phyloP scores from a whole-genome alignment of 129 eudicot species.

The Ambrosia trifida region DNA sequence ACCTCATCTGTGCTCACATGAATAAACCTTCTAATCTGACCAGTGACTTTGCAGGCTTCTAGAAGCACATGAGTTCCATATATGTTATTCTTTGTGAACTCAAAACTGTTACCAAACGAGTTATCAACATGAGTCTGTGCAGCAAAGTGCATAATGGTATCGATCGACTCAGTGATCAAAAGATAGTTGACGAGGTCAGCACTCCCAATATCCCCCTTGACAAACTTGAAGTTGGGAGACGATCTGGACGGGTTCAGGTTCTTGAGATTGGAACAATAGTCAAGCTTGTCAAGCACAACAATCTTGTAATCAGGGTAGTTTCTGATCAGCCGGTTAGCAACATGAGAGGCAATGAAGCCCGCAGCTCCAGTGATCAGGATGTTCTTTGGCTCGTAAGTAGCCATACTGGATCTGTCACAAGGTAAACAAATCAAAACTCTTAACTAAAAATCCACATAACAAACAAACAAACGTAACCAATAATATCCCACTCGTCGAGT shows the following conservation, averaged over 20 bases:
- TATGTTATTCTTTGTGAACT: constrained; percentile 96
- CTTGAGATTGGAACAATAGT: constrained; percentile 91
- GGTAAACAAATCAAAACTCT: constrained; percentile 17
- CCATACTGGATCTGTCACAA: constrained; percentile 45
- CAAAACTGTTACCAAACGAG: constrained; percentile 95
- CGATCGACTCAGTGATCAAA: constrained; percentile 79
- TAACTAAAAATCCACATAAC: constrained; percentile 12
- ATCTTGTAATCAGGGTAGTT: constrained; percentile 95
- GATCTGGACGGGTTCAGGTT: constrained; percentile 76
- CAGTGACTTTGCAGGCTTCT: constrained; percentile 99
- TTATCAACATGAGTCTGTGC: constrained; percentile 99
- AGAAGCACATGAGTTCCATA: constrained; percentile 97
- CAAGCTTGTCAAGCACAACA: constrained; percentile 97
- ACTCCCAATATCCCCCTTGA: constrained; percentile 95
- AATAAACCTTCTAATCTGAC: constrained; percentile 88
- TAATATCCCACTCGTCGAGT: too few relatives aligned
- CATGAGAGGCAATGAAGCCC: constrained; percentile 98
- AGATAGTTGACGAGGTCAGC: constrained; percentile 97
- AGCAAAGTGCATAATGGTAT: constrained; percentile 98
- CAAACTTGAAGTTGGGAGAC: constrained; percentile 84
- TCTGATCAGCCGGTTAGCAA: constrained; percentile 82
- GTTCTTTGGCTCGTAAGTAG: constrained; percentile 78
- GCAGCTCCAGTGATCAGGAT: constrained; percentile 97
- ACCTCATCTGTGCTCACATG: constrained; percentile 99
- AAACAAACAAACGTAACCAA: not conserved